phyloP scores from a whole-genome alignment of 2,329 filamentous ascomycete species.

The Mollisiaceae sp. region DNA sequence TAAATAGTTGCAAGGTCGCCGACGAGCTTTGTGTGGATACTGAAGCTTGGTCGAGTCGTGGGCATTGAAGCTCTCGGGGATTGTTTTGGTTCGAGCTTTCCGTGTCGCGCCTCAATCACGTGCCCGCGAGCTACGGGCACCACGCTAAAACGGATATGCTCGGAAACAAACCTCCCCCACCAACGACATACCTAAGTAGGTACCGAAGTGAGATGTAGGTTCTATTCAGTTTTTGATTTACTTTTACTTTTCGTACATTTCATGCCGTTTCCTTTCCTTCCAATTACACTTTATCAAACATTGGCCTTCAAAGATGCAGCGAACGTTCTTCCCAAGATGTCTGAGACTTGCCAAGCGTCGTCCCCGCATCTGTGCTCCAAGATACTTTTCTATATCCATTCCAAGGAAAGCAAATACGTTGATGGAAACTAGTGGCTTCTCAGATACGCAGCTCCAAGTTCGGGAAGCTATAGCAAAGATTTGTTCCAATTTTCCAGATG shows the following conservation, averaged over 20 bases:
- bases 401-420: constrained; percentile 45
- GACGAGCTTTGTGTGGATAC: constrained; percentile 26
- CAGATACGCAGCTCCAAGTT: constrained; percentile 73
- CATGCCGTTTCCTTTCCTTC: background rate
- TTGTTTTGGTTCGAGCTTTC: constrained; percentile 35
- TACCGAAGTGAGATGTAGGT: background rate
- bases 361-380: constrained; percentile 15
- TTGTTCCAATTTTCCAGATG: constrained; percentile 71
- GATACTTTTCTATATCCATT: constrained; percentile 33
- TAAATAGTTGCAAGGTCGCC: constrained; percentile 21
- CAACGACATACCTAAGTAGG: background rate
- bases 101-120: constrained; percentile 21
- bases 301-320: constrained; percentile 16
- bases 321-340: constrained; percentile 25
- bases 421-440: constrained; percentile 77
- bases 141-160: constrained; percentile 18
- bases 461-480: constrained; percentile 72
- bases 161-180: constrained; percentile 28
- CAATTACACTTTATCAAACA: background rate
- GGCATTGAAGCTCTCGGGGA: constrained; percentile 18
- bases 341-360: constrained; percentile 11
- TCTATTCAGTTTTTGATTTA: background rate
- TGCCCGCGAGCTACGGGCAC: constrained; percentile 8
- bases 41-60: constrained; percentile 28
- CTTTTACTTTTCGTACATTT: background rate